phyloP scores from a whole-genome alignment of 805 yeast species.

The Myxozyma monticola region DNA sequence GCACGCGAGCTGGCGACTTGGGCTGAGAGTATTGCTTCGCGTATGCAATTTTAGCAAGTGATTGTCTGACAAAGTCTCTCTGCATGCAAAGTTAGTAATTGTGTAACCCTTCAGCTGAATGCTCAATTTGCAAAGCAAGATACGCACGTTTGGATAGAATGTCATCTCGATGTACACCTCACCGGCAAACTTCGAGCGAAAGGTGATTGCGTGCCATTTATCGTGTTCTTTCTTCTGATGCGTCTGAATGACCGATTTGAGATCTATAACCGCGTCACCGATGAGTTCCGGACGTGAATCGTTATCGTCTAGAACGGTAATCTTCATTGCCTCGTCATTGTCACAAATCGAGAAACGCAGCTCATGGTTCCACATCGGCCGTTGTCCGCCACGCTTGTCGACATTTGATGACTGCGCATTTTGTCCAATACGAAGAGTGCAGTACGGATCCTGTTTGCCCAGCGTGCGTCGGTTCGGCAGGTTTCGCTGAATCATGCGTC shows the following conservation, averaged over 20 bases:
- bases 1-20: too few relatives aligned
- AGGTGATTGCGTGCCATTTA: conserved; percentile 73
- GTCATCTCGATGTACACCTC: conserved; percentile 88
- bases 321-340: conserved; percentile 58
- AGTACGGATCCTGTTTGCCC: conserved; percentile 93
- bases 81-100: neutral
- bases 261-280: conserved; percentile 77
- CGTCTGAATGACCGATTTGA: conserved; percentile 67
- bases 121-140: neutral
- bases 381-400: conserved; percentile 87
- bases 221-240: conserved; percentile 76
- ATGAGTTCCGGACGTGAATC: conserved; percentile 77
- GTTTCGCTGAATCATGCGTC: conserved; percentile 50
- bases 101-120: too few relatives aligned
- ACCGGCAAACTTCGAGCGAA: conserved; percentile 78
- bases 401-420: conserved; percentile 77
- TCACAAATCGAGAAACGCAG: conserved; percentile 65
- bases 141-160: conserved; percentile 53
- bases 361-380: conserved; percentile 84
- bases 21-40: neutral
- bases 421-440: conserved; percentile 77
- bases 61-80: neutral
- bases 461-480: conserved; percentile 81
- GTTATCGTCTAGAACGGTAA: conserved; percentile 79
- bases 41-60: neutral